Percentiles rank a stretch among this genome's conserved stretches.
Conservation (phyloP, 306 rosid species). For the Dicorynia guianensis region DNA sequence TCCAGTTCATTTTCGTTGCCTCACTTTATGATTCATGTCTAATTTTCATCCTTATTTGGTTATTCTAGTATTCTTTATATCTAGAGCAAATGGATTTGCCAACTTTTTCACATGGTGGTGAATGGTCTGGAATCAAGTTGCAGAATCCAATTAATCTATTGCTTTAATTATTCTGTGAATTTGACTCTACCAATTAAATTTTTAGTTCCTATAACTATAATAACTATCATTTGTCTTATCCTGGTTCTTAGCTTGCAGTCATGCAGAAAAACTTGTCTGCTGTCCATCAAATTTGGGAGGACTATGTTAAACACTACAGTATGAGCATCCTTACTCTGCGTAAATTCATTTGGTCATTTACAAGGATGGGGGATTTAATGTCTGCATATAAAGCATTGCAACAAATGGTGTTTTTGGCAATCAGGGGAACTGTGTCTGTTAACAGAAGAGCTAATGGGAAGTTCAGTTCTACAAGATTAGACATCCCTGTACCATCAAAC, state of each 20-base stretch:
- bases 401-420: constrained; percentile 65
- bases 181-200: constrained; percentile 16
- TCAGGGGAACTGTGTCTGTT: constrained; percentile 47
- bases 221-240: constrained; percentile 39
- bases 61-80: background rate
- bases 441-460: constrained; percentile 48
- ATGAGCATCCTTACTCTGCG: constrained; percentile 53
- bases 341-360: constrained; percentile 66
- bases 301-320: constrained; percentile 63
- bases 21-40: constrained; percentile 5
- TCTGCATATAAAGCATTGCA: constrained; percentile 68
- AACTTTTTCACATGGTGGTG: constrained; percentile 17
- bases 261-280: constrained; percentile 70
- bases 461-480: constrained; percentile 60
- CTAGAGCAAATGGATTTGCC: constrained; percentile 18
- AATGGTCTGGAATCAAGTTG: constrained; percentile 31
- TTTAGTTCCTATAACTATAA: background rate
- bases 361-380: constrained; percentile 56
- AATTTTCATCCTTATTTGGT: background rate
- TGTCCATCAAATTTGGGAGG: constrained; percentile 74
- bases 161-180: constrained; percentile 16
- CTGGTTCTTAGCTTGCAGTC: constrained; percentile 83
- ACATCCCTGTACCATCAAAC: constrained; percentile 76
- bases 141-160: constrained; percentile 21
- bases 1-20: constrained; percentile 4